phyloP scores from a whole-genome alignment of 768 basidiomycete genomes.

The Rhizopogon sp. region DNA sequence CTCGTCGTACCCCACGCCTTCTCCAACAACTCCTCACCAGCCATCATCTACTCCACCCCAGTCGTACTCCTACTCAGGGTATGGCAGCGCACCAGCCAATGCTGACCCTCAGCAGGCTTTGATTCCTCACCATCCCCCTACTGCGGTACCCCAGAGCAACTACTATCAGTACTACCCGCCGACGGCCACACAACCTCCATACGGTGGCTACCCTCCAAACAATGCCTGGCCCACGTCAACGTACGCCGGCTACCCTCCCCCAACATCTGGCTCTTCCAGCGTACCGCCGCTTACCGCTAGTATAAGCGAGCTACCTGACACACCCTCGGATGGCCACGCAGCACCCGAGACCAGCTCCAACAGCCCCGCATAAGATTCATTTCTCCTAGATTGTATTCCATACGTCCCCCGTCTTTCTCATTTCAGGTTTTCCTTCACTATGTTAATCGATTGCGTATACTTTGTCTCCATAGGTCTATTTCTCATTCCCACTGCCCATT shows the following conservation, averaged over 20 bases:
- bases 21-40: conserved; percentile 20
- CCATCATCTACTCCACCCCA: conserved; percentile 13
- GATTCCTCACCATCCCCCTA: conserved; percentile 7
- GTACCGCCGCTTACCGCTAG: conserved; percentile 9
- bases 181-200: conserved; percentile 19
- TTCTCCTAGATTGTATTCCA: conserved; percentile 21
- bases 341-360: conserved; percentile 13
- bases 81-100: conserved; percentile 10
- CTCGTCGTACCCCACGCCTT: conserved; percentile 14
- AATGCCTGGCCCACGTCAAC: conserved; percentile 17
- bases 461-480: conserved; percentile 24
- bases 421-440: conserved; percentile 8
- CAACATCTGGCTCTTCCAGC: conserved; percentile 16
- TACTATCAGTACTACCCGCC: conserved; percentile 31
- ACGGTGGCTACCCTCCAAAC: conserved; percentile 22
- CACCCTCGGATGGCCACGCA: conserved; percentile 17
- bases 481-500: conserved; percentile 1
- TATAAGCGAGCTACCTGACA: conserved; percentile 18
- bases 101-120: conserved; percentile 22
- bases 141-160: conserved; percentile 11
- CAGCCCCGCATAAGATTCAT: conserved; percentile 15
- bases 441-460: conserved; percentile 6
- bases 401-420: not conserved
- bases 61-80: conserved; percentile 20
- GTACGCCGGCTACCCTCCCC: conserved; percentile 28